Percentiles rank a stretch among this genome's conserved stretches.
Conservation (phyloP, 768 basidiomycete genomes). For the Pisolithus orientalis region DNA sequence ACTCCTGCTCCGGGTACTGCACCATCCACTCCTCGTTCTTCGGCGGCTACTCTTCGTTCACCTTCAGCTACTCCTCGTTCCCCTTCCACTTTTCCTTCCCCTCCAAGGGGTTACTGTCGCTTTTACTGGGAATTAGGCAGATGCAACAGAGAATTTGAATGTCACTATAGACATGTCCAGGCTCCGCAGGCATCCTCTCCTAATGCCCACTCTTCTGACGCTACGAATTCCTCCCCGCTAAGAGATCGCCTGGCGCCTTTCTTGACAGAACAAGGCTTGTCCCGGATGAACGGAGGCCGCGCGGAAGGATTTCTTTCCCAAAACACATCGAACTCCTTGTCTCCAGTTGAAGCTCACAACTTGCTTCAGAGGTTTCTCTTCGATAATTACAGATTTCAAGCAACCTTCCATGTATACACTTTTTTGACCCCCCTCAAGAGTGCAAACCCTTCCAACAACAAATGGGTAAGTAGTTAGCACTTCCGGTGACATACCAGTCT, state of each 20-base stretch:
- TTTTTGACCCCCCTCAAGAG: conserved; percentile 36
- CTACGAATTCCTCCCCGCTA: conserved; percentile 4
- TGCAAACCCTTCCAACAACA: conserved; percentile 30
- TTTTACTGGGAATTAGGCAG: conserved; percentile 42
- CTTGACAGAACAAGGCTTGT: conserved; percentile 40
- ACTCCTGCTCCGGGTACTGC: too few species aligned
- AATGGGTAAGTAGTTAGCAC: conserved; percentile 34
- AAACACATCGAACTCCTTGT: conserved; percentile 24
- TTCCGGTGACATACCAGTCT: background rate
- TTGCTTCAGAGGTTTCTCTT: conserved; percentile 36
- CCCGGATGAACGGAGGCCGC: conserved; percentile 36
- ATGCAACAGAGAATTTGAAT: conserved; percentile 42
- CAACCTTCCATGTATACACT: conserved; percentile 37
- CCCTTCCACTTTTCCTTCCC: conserved; percentile 14
- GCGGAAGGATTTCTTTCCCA: conserved; percentile 38
- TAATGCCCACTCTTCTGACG: conserved; percentile 4
- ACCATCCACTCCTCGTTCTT: too few species aligned
- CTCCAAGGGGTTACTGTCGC: conserved; percentile 37
- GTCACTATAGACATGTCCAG: conserved; percentile 35
- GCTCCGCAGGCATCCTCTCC: conserved; percentile 3
- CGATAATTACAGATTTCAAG: conserved; percentile 39
- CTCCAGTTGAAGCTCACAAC: conserved; percentile 44
- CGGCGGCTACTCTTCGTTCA: background rate
- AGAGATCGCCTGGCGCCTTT: conserved; percentile 33
- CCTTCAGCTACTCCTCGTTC: background rate